Percentiles rank a stretch among this genome's conserved stretches.
These are phyloP conservation scores for Boletus rubroflammeus DNA, from an alignment of 768 basidiomycete species.

Conservation along the genomic window DNA sequence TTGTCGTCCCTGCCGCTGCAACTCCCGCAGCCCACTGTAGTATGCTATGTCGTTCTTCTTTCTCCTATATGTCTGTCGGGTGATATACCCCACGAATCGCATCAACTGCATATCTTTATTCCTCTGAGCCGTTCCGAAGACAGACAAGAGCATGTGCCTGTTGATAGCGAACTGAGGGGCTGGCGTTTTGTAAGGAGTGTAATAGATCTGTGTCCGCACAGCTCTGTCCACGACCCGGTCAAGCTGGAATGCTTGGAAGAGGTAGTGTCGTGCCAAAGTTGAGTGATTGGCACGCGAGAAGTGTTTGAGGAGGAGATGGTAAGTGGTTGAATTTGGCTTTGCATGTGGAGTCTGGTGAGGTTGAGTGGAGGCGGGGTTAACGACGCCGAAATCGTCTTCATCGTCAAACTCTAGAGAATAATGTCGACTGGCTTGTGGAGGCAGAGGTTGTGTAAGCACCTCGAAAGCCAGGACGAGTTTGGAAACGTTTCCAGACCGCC, in stretches of 20 bases:
- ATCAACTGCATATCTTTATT: conserved; percentile 56
- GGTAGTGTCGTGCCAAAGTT: conserved; percentile 63
- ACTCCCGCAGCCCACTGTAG: conserved; percentile 35
- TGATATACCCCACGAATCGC: conserved; percentile 53
- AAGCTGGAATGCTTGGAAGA: conserved; percentile 47
- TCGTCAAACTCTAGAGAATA: conserved; percentile 60
- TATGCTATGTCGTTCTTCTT: conserved; percentile 48
- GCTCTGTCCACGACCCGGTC: conserved; percentile 37
- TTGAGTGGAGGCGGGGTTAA: conserved; percentile 36
- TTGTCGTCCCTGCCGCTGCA: conserved; percentile 23
- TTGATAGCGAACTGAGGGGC: conserved; percentile 57
- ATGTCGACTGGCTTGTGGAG: conserved; percentile 42
- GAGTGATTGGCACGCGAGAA: conserved; percentile 46
- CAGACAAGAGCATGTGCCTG: conserved; percentile 51
- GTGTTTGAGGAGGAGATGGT: conserved; percentile 57
- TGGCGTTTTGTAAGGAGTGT: conserved; percentile 31
- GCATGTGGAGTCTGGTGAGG: conserved; percentile 42
- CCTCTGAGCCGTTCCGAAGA: conserved; percentile 56
- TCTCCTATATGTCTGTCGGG: conserved; percentile 42
- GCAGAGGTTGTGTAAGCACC: conserved; percentile 69
- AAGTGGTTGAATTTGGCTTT: conserved; percentile 64
- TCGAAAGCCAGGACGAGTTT: conserved; percentile 76
- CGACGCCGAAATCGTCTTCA: conserved; percentile 51
- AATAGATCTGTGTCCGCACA: conserved; percentile 34
- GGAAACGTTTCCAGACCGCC: conserved; percentile 54